phyloP scores from a whole-genome alignment of 768 basidiomycete species.

The Hydnomerulius pinastri region DNA sequence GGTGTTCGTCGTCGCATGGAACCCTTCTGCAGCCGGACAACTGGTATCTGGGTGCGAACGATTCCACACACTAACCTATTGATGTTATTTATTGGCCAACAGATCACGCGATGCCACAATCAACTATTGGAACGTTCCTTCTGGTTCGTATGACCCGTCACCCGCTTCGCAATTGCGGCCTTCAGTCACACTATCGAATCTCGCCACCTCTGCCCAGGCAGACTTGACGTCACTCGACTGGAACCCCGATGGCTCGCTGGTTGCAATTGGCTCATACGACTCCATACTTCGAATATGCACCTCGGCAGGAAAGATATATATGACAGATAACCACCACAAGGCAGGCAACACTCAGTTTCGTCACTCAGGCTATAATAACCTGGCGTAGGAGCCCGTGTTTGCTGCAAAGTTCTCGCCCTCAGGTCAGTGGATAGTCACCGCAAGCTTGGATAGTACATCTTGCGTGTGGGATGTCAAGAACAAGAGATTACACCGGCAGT shows the following conservation, averaged over 20 bases:
- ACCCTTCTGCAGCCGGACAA: slow-evolving; percentile 58
- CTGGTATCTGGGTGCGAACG: slow-evolving; percentile 70
- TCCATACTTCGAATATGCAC: slow-evolving; percentile 68
- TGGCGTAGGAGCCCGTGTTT: slow-evolving; percentile 74
- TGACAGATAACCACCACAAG: slow-evolving; percentile 64
- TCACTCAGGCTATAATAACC: slow-evolving; percentile 18
- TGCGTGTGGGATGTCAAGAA: slow-evolving; percentile 78
- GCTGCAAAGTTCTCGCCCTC: slow-evolving; percentile 73
- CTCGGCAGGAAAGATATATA: slow-evolving; percentile 60
- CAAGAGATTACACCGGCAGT: slow-evolving; percentile 63
- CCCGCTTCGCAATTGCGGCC: slow-evolving; percentile 31
- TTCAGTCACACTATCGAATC: slow-evolving; percentile 48
- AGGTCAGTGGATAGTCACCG: slow-evolving; percentile 73
- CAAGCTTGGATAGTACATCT: slow-evolving; percentile 74
- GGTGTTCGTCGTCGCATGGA: slow-evolving; percentile 85
- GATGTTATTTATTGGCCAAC: slow-evolving; percentile 4
- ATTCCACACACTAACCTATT: background rate
- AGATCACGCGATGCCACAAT: slow-evolving; percentile 80
- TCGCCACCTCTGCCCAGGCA: slow-evolving; percentile 45
- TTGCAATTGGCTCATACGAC: slow-evolving; percentile 82
- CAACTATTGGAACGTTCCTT: slow-evolving; percentile 70
- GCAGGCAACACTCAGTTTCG: slow-evolving; percentile 31
- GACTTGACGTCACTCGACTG: slow-evolving; percentile 81
- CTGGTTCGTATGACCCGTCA: slow-evolving; percentile 28
- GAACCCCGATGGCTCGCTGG: slow-evolving; percentile 69